A percentile compares a stretch with the other conserved stretches of the same genome.
These are phyloP conservation scores for Cytospora paraplurivora DNA, from an alignment of 2,329 filamentous ascomycete genomes.

Conservation along the genomic window DNA sequence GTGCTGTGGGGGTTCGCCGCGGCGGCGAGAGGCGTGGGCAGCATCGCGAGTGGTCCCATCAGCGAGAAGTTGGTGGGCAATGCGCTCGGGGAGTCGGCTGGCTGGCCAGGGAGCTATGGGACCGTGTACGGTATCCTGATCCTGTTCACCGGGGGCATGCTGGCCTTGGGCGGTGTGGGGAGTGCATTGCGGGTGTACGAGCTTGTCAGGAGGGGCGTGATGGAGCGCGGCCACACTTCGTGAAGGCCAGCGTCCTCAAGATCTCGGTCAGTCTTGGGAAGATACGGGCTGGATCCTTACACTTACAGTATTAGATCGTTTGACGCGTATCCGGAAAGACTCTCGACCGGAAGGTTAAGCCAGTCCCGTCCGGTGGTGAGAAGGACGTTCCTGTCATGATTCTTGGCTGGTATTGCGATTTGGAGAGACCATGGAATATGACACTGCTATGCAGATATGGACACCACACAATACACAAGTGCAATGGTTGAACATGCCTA, in stretches of 20 bases:
- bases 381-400: not conserved
- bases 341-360: not conserved
- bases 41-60: slow-evolving; percentile 57
- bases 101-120: slow-evolving; percentile 44
- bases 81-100: slow-evolving; percentile 41
- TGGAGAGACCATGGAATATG: not conserved
- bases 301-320: no score
- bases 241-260: no score
- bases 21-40: slow-evolving; percentile 62
- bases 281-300: no score
- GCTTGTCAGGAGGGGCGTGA: no score
- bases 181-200: no score
- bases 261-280: no score
- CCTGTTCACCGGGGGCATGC: slow-evolving; percentile 57
- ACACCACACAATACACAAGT: not conserved
- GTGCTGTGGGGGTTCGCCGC: slow-evolving; percentile 61
- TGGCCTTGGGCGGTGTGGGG: slow-evolving; percentile 45
- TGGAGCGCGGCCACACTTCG: no score
- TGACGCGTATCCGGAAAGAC: no score
- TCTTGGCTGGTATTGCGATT: not conserved
- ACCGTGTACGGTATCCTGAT: slow-evolving; percentile 56
- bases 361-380: not conserved
- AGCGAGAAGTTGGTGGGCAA: slow-evolving; percentile 54
- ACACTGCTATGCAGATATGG: not conserved
- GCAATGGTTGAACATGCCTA: not conserved